phyloP scores from a whole-genome alignment of 805 yeast species.

The Dipodascopsis tothii region DNA sequence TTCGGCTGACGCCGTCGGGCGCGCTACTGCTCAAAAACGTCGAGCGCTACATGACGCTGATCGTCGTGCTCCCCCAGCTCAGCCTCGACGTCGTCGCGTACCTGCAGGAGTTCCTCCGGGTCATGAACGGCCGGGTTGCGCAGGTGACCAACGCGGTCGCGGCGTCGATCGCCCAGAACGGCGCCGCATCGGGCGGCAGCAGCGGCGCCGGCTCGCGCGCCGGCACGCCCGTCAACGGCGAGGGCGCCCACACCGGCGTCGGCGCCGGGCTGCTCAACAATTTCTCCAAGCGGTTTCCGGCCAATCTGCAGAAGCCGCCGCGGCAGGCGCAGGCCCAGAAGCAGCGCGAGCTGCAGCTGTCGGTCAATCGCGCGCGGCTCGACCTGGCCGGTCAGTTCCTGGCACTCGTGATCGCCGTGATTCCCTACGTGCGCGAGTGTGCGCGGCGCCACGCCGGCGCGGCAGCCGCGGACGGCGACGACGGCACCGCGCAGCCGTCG shows the following conservation, averaged over 20 bases:
- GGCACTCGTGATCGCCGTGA: conserved; percentile 38
- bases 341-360: not conserved
- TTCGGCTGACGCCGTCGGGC: conserved; percentile 2
- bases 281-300: conserved; percentile 46
- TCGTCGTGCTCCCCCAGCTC: conserved; percentile 47
- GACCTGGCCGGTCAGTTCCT: conserved; percentile 63
- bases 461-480: conserved; percentile 8
- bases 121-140: conserved; percentile 48
- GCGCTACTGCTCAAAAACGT: conserved; percentile 34
- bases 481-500: conserved; percentile 16
- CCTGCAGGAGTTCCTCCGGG: conserved; percentile 41
- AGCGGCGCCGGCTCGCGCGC: conserved; percentile 43
- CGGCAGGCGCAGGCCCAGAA: not conserved
- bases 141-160: conserved; percentile 39
- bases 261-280: conserved; percentile 62
- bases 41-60: conserved; percentile 49
- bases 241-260: conserved; percentile 69
- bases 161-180: not conserved
- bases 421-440: conserved; percentile 34
- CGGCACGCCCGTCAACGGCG: conserved; percentile 64
- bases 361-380: conserved; percentile 31
- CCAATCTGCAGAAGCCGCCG: not conserved
- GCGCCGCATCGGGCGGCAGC: not conserved
- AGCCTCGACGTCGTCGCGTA: conserved; percentile 25
- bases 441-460: conserved; percentile 28